These are phyloP conservation scores for Curvularia lunata DNA, from an alignment of 2,329 filamentous ascomycete genomes.

Conservation along the genomic window DNA sequence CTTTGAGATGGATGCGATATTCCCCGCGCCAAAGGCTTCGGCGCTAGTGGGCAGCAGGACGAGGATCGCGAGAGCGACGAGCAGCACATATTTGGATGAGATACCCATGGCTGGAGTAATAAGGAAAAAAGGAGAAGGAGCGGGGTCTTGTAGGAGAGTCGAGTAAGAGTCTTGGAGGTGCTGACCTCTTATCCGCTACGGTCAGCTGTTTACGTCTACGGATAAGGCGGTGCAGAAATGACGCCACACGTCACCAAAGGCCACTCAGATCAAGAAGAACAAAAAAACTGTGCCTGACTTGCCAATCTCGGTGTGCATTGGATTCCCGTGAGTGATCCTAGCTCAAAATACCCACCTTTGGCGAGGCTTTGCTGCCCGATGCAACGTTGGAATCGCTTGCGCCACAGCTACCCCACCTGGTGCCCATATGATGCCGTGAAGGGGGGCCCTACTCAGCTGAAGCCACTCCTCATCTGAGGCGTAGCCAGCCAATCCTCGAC, in stretches of 20 bases:
- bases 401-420: slow-evolving; percentile 19
- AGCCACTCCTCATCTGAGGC: neutral
- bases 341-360: neutral
- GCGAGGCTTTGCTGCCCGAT: slow-evolving; percentile 14
- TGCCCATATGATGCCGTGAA: slow-evolving; percentile 3
- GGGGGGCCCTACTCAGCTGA: slow-evolving; percentile 2
- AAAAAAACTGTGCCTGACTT: neutral
- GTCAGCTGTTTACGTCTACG: slow-evolving; percentile 18
- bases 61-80: slow-evolving; percentile 46
- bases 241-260: slow-evolving; percentile 13
- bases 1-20: slow-evolving; percentile 50
- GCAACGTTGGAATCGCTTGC: slow-evolving; percentile 10
- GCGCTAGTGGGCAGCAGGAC: slow-evolving; percentile 47
- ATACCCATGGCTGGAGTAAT: slow-evolving; percentile 36
- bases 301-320: neutral
- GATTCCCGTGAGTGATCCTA: neutral
- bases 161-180: slow-evolving; percentile 4
- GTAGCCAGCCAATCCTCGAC: neutral
- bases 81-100: slow-evolving; percentile 44
- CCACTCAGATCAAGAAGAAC: slow-evolving; percentile 2
- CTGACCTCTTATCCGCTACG: slow-evolving; percentile 11
- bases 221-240: slow-evolving; percentile 19
- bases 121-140: neutral
- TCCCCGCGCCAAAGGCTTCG: slow-evolving; percentile 57
- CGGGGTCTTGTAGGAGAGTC: slow-evolving; percentile 1